Base-by-base conservation (phyloP, 2,329 filamentous ascomycete species). In the Coniochaeta sp. region DNA sequence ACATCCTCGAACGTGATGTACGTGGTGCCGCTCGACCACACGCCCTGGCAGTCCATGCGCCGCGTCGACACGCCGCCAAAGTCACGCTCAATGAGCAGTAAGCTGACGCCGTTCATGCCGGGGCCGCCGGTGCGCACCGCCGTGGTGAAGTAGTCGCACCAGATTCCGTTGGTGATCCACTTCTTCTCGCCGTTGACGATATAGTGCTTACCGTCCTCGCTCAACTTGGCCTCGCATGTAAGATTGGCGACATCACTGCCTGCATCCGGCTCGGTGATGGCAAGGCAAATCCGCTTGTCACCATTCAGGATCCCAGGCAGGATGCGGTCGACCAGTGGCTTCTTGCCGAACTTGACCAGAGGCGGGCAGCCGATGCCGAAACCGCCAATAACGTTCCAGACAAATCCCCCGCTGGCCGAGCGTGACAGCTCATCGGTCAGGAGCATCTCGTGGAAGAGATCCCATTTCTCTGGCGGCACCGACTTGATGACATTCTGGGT, bases 131-230 rank as follows among this genome's bases (percentile, higher is more conserved):
- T 99, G 62, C 95, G 89, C 43, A 99, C 95, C 28, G 93, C 95
- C 16, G 91, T 96, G 60, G 95, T 98, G 81, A 98, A 98, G 80
- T 98, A 99, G 75, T 99, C 95, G 64, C 82, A 85, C 91, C 92
- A 97, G 70, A 97, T 86, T 70, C 95, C 95, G 77, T 99, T 99
- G 70, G 93, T 98, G 76, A 98, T 98, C 93, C 95, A 98, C 80
- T 99, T 99, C 89, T 99, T 98, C 85, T 97, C 93, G 60, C 95
- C 95, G 71, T 98, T 99, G 77, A 99, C 95, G 67, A 98, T 98
- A 77, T 96, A 99, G 79, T 98, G 91, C 81, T 98, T 98, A 71
- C 95, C 95, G 69, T 99, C 95, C 68, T 95, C 90, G 64, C 85
- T 90, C 61, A 98, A 83, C 81, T 96, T 96, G 28, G 95, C 95